phyloP scores from a whole-genome alignment of 2,329 filamentous ascomycete species.

The Diaporthe aspalathi region DNA sequence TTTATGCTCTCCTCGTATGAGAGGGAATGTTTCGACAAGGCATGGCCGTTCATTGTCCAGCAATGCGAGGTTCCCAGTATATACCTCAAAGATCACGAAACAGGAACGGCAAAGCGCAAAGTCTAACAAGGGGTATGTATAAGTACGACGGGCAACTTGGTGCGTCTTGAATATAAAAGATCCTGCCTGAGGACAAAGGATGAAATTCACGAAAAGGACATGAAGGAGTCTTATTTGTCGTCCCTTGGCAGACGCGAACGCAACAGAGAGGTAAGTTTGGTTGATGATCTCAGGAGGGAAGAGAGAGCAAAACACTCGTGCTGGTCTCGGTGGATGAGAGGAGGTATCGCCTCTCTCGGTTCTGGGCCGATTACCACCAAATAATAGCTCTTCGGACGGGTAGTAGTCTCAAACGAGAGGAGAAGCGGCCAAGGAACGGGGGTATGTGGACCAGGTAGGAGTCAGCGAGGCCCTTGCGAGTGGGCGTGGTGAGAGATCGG shows the following conservation, averaged over 20 bases:
- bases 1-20: constrained; percentile 58
- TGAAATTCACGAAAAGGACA: constrained; percentile 13
- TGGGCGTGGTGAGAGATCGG: constrained; percentile 1
- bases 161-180: neutral
- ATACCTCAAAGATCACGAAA: constrained; percentile 20
- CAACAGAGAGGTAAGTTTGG: constrained; percentile 11
- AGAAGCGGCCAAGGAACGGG: constrained; percentile 27
- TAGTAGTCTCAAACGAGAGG: constrained; percentile 21
- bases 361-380: constrained; percentile 14
- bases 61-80: constrained; percentile 40
- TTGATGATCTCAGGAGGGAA: constrained; percentile 9
- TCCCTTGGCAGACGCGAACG: constrained; percentile 10
- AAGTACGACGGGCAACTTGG: neutral
- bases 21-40: constrained; percentile 49
- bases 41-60: constrained; percentile 56
- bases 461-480: constrained; percentile 24
- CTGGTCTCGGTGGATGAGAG: neutral
- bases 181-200: constrained; percentile 24
- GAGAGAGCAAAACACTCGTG: neutral
- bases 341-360: neutral
- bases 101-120: constrained; percentile 28
- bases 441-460: neutral
- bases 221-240: constrained; percentile 17
- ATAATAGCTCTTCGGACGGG: neutral
- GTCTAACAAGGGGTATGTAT: neutral